Base-by-base conservation (phyloP, 2,329 filamentous ascomycete genomes). In the Leptographium procerum region DNA sequence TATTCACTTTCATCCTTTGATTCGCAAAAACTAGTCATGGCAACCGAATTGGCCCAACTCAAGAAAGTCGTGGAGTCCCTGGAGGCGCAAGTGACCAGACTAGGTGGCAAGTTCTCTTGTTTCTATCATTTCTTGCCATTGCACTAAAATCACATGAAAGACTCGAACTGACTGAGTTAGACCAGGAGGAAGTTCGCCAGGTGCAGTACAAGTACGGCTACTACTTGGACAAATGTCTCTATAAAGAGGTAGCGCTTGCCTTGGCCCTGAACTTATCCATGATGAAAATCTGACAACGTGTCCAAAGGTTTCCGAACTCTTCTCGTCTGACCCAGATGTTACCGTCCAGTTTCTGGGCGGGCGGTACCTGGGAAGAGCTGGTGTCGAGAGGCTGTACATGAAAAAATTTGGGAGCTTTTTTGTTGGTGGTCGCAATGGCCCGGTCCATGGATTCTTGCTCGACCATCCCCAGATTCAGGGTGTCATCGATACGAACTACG, bases 391-490 rank as follows among this genome's bases (percentile, higher is more conserved):
- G 5, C 76, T 82, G 16, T 82, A 81, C 66, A 68, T 79, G 16
- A 72, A 72, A 33, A 77, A 78, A 2, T 82, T 82, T 66, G 74
- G 76, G 34, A 68, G 70, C 29, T 65, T 66, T 45, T 82, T 82
- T 58, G 77, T 80, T 33, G 72, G 72, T 9, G 78, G 78, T 10
- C 77, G 79, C 61, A 81, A 82, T 63, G 79, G 79, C 1, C 79
- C 79, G 19, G 73, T 82, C 10, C 71, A 79, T 63, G 79, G 79
- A 34, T 82, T 80, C 64, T 72, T 82, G 13, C 74, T 82, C 16
- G 79, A 82, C 65, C 79, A 82, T 65, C 75, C 78, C 36, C 79
- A 81, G 73, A 75, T 81, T 70, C 79, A 82, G 64, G 79, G 78
- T 66, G 77, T 82, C 52, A 70, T 82, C 54, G 77, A 81, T 64